Evolutionary conservation across 176 grass and related monocot genomes (phyloP).

Genomic region (Neostapfia colusana): DNA sequence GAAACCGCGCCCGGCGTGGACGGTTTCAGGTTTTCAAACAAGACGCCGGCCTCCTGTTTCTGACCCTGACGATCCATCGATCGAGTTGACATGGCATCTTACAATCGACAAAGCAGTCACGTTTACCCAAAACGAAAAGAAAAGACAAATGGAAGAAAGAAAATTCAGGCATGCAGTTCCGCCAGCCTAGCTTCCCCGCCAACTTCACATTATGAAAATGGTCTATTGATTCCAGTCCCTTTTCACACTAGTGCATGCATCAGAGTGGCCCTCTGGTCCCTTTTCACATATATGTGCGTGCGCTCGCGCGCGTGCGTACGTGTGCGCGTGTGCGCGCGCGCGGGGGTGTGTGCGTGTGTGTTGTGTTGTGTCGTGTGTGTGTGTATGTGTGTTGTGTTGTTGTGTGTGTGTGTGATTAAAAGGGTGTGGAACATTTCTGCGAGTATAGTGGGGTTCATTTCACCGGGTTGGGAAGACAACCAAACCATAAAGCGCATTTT

Average conservation of each 20-base stretch:
- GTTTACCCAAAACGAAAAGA: neutral
- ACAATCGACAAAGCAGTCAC: neutral
- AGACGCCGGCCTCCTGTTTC: constrained; percentile 33
- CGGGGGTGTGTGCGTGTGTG: too few relatives aligned
- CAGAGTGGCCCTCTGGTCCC: neutral
- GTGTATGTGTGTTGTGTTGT: too few relatives aligned
- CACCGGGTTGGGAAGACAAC: too few relatives aligned
- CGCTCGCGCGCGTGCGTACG: too few relatives aligned
- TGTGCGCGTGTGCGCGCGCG: too few relatives aligned
- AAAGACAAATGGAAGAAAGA: neutral
- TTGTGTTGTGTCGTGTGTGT: too few relatives aligned
- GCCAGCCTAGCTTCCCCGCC: neutral
- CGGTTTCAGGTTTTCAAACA: constrained; percentile 5
- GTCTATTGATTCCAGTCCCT: neutral
- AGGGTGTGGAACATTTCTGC: too few relatives aligned
- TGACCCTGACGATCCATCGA: neutral
- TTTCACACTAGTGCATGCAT: neutral
- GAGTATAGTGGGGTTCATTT: too few relatives aligned
- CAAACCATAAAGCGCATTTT: too few relatives aligned
- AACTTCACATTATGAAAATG: neutral
- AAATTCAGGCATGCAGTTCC: neutral
- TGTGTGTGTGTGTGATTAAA: too few relatives aligned
- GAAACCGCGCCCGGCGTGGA: constrained; percentile 18
- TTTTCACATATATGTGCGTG: too few relatives aligned
- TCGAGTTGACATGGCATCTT: neutral